Base-by-base conservation (phyloP, 129 eudicot genomes). In the Saposhnikovia divaricata region DNA sequence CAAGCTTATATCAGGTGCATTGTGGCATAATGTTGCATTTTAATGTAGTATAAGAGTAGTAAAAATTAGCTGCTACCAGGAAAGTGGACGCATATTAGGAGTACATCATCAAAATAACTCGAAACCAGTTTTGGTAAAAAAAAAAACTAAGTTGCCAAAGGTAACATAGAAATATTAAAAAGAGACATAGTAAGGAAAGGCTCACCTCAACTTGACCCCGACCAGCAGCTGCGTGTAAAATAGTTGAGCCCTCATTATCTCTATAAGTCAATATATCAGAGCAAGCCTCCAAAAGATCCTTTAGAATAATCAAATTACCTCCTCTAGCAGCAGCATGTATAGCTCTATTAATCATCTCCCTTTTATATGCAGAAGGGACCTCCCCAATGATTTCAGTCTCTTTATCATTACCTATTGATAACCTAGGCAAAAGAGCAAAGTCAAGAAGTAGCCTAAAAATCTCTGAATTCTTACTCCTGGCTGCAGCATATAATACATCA, bases 271-370 rank as follows among this genome's bases (percentile, higher is more conserved):
- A 85, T 27, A 87, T 87, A 83, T 87, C 87, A 43, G 81, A 78
- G 57, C 89, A 83, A 84, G 85, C 92, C 53, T 84, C 90, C 76
- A 95, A 87, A 84, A 95, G 84, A 79, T 90, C 94, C 87, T 76
- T 87, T 78, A 95, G 84, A 14, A 90, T 76, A 83, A 44, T 37
- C 86, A 95, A 81, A 80, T 87, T 90, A 14, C 98, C 98, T 18
- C 97, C 98, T 82, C 98, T 86, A 0, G 97, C 96, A 69, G 92
- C 91, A 25, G 97, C 98, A 80, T 92, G 98, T 80, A 95, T 75
- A 72, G 93, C 98, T 81, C 97, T 85, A 68, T 92, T 95, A 92
- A 82, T 85, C 90, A 95, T 89, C 86, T 95, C 98, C 87, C 82
- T 71, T 84, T 85, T 95, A 79, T 87, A 95, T 51, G 82, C 96